phyloP scores from a whole-genome alignment of 768 basidiomycete genomes.

The Gelatoporia subvermispora region DNA sequence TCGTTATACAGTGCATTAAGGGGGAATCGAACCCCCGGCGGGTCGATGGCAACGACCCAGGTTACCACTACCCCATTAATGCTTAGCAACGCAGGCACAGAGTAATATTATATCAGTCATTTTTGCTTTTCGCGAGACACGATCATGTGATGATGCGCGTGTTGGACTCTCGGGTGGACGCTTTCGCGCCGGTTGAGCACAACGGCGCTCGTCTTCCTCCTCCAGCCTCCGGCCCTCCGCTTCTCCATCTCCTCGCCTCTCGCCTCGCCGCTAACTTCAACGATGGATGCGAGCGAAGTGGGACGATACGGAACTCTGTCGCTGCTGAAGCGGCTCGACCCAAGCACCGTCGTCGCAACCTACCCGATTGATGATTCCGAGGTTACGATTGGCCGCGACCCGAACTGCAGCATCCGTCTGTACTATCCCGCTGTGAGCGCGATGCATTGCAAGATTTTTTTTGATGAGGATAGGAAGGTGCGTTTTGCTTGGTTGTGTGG shows the following conservation, averaged over 20 bases:
- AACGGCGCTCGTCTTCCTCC: too few relatives aligned
- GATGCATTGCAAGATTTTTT: conserved; percentile 64
- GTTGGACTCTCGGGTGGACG: too few relatives aligned
- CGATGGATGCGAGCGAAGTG: conserved; percentile 45
- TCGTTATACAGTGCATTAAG: conserved; percentile 62
- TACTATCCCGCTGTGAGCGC: conserved; percentile 62
- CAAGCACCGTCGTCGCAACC: conserved; percentile 47
- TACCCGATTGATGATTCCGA: conserved; percentile 69
- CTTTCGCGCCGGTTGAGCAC: too few relatives aligned
- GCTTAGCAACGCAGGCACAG: conserved; percentile 4
- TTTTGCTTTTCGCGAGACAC: too few relatives aligned
- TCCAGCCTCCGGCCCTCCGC: too few relatives aligned
- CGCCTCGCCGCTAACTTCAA: neutral
- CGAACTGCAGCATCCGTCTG: conserved; percentile 58
- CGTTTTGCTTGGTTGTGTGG: conserved; percentile 8
- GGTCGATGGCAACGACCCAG: conserved; percentile 49
- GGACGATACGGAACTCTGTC: conserved; percentile 64
- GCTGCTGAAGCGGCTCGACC: conserved; percentile 50
- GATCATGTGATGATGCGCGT: too few relatives aligned
- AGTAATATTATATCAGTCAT: too few relatives aligned
- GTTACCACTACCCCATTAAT: conserved; percentile 34
- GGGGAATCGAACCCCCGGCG: conserved; percentile 87
- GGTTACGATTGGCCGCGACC: conserved; percentile 66
- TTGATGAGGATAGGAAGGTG: conserved; percentile 58
- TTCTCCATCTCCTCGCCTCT: too few relatives aligned